phyloP scores from a whole-genome alignment of 441 rosid species.

The Euphorbia neoarborescens region DNA sequence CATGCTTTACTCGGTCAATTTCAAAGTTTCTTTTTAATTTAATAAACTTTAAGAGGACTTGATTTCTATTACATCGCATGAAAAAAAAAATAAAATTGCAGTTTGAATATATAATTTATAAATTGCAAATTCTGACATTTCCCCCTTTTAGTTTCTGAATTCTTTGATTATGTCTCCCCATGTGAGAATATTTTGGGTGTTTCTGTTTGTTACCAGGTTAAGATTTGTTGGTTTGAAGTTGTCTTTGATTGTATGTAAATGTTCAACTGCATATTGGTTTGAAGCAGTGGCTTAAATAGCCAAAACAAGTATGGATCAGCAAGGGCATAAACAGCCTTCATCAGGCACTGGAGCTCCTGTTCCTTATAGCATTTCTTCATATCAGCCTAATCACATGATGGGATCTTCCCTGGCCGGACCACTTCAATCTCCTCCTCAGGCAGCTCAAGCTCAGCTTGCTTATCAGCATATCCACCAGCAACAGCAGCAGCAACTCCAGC shows the following conservation, averaged over 20 bases:
- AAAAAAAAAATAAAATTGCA: not conserved
- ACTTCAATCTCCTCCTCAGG: conserved; percentile 13
- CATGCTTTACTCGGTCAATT: not conserved
- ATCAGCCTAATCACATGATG: conserved; percentile 22
- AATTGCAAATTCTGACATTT: not conserved
- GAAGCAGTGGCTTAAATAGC: not conserved
- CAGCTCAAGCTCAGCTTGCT: conserved; percentile 15
- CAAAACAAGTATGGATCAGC: conserved; percentile 11
- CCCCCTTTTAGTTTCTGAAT: not conserved
- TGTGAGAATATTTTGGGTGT: not conserved
- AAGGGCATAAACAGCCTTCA: conserved; percentile 14
- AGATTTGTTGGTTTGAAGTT: not conserved
- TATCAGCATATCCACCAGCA: conserved; percentile 25
- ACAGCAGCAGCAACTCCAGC: conserved; percentile 29
- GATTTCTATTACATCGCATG: not conserved
- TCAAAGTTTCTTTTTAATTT: not conserved
- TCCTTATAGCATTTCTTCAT: conserved; percentile 12
- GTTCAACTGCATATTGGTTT: not conserved
- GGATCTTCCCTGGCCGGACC: conserved; percentile 13
- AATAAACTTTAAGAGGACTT: not conserved
- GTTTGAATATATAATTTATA: not conserved
- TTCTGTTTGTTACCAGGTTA: not conserved
- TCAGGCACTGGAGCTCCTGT: conserved; percentile 9
- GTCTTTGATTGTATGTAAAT: not conserved
- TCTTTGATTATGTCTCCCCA: not conserved